Evolutionary conservation across 352 stramenopile species (phyloP), one percentile per base, ranked within the genome.

Genomic region (Pythium dissotocum): DNA sequence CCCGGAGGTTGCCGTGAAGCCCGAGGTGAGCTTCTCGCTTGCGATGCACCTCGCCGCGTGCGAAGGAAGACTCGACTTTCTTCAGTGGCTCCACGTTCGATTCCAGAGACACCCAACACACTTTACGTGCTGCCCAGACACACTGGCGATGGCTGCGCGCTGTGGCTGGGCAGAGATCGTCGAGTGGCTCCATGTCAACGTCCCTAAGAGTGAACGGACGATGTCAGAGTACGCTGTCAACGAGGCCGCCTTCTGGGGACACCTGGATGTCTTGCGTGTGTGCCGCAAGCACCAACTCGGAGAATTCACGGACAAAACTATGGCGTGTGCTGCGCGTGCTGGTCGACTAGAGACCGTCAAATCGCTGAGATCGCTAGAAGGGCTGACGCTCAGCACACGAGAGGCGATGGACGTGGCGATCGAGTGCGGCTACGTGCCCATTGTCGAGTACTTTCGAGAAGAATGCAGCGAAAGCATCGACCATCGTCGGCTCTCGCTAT

Each of bases 91-190:
- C 26, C 38, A 67, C 38, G 32, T 18, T n/a, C 48, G 35, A 18
- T 48, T 33, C 24, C 8, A 12, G 16, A 35, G 28, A 36, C 21
- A 42, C 14, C 14, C 16, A 6, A 18, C 54, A 2, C 10, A 51
- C 12, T 61, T 49, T 16, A 6, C 18, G 4, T 16, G 35, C 21
- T 54, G 52, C 36, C 40, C 61, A 18, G 61, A 67, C 42, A 67
- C 61, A 0, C 59, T 67, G 52, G 61, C 61, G 1, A 67, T 67
- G 52, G 52, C 36, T 16, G 61, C 56, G 51, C 61, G 61, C 10
- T 61, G 61, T 26, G 61, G 61, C 52, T 61, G 61, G 51, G 18
- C 53, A 4, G 36, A 55, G 6, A 48, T 67, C 61, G 61, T 67
- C 12, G 61, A 61, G 33, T 67, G 61, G 61, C 61, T 67, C 21